Conservation (phyloP, 2,329 filamentous ascomycete species). For the Dothistroma septosporum region DNA sequence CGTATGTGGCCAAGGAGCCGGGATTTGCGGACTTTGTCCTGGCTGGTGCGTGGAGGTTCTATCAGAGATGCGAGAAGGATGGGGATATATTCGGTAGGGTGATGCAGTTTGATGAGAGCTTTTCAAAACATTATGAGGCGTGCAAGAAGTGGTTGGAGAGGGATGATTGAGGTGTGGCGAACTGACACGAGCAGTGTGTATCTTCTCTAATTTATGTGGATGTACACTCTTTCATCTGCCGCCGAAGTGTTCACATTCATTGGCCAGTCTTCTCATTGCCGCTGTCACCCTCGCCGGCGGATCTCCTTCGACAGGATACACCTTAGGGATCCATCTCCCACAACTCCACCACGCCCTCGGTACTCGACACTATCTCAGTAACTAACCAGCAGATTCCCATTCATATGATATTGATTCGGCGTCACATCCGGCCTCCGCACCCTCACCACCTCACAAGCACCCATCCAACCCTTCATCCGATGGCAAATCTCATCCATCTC, state of each 20-base stretch:
- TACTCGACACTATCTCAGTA: slow-evolving; percentile 40
- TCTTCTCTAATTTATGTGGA: background rate
- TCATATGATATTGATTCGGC: slow-evolving; percentile 55
- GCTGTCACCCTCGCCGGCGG: slow-evolving; percentile 10
- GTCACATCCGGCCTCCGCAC: slow-evolving; percentile 47
- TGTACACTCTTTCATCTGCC: background rate
- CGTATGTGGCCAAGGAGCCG: slow-evolving; percentile 57
- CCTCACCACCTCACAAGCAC: slow-evolving; percentile 48
- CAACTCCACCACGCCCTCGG: slow-evolving; percentile 14
- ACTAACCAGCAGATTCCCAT: slow-evolving; percentile 52
- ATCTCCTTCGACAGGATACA: too few species aligned
- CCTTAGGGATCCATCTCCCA: slow-evolving; percentile 1
- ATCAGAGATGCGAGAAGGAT: slow-evolving; percentile 27
- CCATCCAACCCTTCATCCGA: slow-evolving; percentile 43
- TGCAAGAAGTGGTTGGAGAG: slow-evolving; percentile 37
- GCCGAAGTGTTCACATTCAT: background rate
- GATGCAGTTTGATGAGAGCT: slow-evolving; percentile 38
- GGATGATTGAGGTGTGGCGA: slow-evolving; percentile 22
- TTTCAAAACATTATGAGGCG: slow-evolving; percentile 37
- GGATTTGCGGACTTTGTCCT: slow-evolving; percentile 56
- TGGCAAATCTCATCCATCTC: slow-evolving; percentile 64
- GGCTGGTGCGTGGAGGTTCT: slow-evolving; percentile 43
- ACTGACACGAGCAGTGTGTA: background rate
- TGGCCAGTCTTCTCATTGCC: slow-evolving; percentile 16
- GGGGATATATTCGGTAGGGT: slow-evolving; percentile 36